Evolutionary conservation across 2,329 filamentous ascomycete genomes (phyloP).

Genomic region (Paraconiothyrium brasiliense): DNA sequence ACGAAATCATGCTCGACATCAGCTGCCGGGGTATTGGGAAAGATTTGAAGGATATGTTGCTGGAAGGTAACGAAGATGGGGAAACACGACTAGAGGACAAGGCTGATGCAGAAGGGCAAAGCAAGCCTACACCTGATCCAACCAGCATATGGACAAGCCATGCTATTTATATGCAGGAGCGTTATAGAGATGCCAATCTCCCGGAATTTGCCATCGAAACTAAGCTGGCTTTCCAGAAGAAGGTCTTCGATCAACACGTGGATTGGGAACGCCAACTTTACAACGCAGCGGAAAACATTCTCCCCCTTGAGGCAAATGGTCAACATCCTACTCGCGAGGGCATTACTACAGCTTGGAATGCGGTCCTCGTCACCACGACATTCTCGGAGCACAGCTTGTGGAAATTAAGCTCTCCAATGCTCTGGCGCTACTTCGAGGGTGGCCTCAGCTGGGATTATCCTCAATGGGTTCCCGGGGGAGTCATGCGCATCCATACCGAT

Average conservation of each 20-base stretch:
- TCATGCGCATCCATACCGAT: conserved; percentile 10
- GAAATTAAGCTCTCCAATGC: conserved; percentile 1
- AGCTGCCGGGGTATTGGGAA: background rate
- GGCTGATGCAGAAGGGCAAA: background rate
- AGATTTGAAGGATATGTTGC: background rate
- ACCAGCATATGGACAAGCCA: background rate
- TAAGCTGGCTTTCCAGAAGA: conserved; percentile 14
- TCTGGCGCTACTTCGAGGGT: conserved; percentile 6
- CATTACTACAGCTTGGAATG: background rate
- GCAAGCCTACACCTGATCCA: background rate
- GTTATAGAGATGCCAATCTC: conserved; percentile 2
- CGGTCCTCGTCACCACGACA: conserved; percentile 5
- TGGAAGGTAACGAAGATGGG: background rate
- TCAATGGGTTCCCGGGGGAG: conserved; percentile 8
- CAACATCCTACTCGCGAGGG: background rate
- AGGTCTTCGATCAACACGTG: conserved; percentile 5
- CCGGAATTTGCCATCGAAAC: conserved; percentile 7
- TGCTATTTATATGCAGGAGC: conserved; percentile 11
- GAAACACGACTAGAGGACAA: background rate
- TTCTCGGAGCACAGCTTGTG: conserved; percentile 15
- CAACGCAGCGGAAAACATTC: conserved; percentile 1
- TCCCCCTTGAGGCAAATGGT: background rate
- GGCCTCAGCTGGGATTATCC: conserved; percentile 6
- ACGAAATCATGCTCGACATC: background rate
- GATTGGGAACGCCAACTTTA: conserved; percentile 6